Evolutionary conservation across 176 grass and related monocot genomes (phyloP).

Genomic region (Zea mays): DNA sequence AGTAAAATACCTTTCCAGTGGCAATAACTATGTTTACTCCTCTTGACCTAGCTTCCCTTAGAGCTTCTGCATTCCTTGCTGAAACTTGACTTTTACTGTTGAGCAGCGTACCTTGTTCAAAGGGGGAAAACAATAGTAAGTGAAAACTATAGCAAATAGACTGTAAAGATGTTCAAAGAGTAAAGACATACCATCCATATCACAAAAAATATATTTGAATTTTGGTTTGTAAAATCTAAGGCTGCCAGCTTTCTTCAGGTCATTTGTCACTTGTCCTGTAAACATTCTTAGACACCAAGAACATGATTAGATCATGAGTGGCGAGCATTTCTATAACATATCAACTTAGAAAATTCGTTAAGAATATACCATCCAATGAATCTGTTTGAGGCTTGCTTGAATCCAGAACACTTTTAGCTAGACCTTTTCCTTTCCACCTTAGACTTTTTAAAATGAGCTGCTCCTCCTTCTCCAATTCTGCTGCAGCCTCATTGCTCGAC

Average conservation of each 20-base stretch:
- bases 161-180: slow-evolving; percentile 25
- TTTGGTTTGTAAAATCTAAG: slow-evolving; percentile 97
- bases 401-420: slow-evolving; percentile 51
- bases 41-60: slow-evolving; percentile 84
- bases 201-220: slow-evolving; percentile 93
- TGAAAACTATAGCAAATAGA: slow-evolving; percentile 21
- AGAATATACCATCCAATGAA: slow-evolving; percentile 59
- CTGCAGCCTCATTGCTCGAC: slow-evolving; percentile 61
- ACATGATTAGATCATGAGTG: slow-evolving; percentile 39
- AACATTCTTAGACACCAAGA: slow-evolving; percentile 68
- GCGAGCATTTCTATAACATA: slow-evolving; percentile 33
- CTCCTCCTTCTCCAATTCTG: slow-evolving; percentile 85
- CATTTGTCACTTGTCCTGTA: slow-evolving; percentile 58
- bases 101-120: slow-evolving; percentile 81
- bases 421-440: slow-evolving; percentile 75
- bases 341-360: neutral
- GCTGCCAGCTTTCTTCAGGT: slow-evolving; percentile 60
- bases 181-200: slow-evolving; percentile 84
- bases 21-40: slow-evolving; percentile 91
- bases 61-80: slow-evolving; percentile 73
- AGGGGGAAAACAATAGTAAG: slow-evolving; percentile 23
- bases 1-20: slow-evolving; percentile 77
- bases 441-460: slow-evolving; percentile 77
- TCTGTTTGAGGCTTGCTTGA: slow-evolving; percentile 45
- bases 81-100: slow-evolving; percentile 95